Base-by-base conservation (phyloP, 768 basidiomycete species). In the Lactifluus piperatus region DNA sequence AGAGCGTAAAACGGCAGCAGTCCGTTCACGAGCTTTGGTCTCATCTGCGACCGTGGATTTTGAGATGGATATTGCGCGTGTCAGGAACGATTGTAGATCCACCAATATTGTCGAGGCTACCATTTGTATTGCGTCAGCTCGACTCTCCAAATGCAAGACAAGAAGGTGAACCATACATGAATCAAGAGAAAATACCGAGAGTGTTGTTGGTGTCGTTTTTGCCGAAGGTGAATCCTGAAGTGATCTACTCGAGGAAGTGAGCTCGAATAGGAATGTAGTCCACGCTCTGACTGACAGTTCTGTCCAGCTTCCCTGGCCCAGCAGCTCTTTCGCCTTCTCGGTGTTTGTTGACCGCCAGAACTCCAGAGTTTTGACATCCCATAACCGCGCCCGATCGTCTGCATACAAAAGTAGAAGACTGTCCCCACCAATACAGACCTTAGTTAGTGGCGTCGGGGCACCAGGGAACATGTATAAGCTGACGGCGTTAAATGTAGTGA, bases 391-490 rank as follows among this genome's bases (percentile, higher is more conserved):
- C 54, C 85, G 81, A 2, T 81, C 83, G 61, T 89, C 84, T 3
- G 75, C 75, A 70, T 97, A 97, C 1, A 87, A 71, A 6, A 94
- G 72, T 52, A 97, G 68, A 29, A 97, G 70, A 58, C 90, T 85
- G 54, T 86, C 79, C 16, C 79, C 83, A 11, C 81, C 77, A 8
- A 90, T 70, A 66, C 82, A 90, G 16, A 95, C 70, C 46, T 77
- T 71, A 36, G 74, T 71, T 20, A 97, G 74, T 0, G 84, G 81
- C 0, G 83, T 79, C n/a, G 80, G 77, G 1, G 91, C 79, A 7
- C 90, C 92, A 6, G 95, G 95, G 22, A 97, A 79, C 18, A 92
- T 71, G 68, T 85, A 88, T 30, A 91, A 71, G 54, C 94, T 97
- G 51, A 22, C 29, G 6, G 60, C 5, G 14, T 51, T 50, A 44